Base-by-base conservation (phyloP, 208 protist species). In the Acanthamoeba lenticulata region DNA sequence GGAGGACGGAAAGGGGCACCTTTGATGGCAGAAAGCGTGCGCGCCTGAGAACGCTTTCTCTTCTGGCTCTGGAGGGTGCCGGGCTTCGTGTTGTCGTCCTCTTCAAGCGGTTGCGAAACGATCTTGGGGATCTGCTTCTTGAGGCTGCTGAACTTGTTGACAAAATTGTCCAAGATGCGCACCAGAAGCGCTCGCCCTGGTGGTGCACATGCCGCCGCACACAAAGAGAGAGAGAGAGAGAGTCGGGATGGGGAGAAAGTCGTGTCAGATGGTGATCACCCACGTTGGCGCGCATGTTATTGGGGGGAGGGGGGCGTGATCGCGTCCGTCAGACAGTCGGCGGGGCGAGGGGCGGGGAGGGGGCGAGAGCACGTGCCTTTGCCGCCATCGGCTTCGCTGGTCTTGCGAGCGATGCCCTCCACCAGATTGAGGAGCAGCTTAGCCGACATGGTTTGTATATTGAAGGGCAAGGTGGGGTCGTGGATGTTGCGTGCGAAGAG, bases 401-500 rank as follows among this genome's bases (percentile, higher is more conserved):
- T 69, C 60, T 97, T 97, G 27, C 95, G 91, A 47, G 81, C 96
- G 45, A 98, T 98, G 81, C 52, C 38, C 38, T 98, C 98, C 1
- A 98, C 96, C 24, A 98, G 74, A 60, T 97, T 98, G 45, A 98
- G 93, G 1, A 98, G 90, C 13, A 98, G 96, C 69, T 97, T 97
- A 29, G 95, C 96, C 0, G 96, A 97, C 67, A 98, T 97, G n/a
- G 96, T 98, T 90, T 98, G 98, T 45, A 98, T 97, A 1, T 86
- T 79, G 0, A 98, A 62, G 6, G 96, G 96, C 36, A 98, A 94
- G 27, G 95, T 93, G 4, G 83, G 15, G 93, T 98, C 97, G 65
- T 98, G 97, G 17, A 98, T 86, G 79, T 98, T 97, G 29, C 91
- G 94, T 0, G 96, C 97, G 67, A 98, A 98, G 19, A 98, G 94